A percentile compares a stretch with the other conserved stretches of the same genome.
Evolutionary conservation across 2,329 filamentous ascomycete genomes (phyloP).

Genomic region (Cytospora paraplurivora): DNA sequence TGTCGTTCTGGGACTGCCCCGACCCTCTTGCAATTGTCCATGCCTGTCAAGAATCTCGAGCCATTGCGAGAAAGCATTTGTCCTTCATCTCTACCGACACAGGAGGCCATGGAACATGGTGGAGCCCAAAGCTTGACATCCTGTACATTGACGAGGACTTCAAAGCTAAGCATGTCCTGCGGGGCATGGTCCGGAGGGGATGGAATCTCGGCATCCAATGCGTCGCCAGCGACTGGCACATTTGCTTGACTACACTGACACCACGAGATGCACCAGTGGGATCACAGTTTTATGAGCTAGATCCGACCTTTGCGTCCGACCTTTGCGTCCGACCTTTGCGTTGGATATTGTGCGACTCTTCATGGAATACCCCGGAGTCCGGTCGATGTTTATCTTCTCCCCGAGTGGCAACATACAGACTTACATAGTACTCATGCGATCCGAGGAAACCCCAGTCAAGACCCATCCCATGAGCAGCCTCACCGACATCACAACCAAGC

Average conservation of each 20-base stretch:
- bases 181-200: background rate
- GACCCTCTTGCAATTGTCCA: background rate
- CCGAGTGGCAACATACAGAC: background rate
- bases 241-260: background rate
- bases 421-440: background rate
- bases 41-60: background rate
- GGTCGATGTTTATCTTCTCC: background rate
- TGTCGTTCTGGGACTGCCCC: background rate
- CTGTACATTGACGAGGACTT: background rate
- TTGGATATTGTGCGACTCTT: background rate
- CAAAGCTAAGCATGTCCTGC: rapidly evolving
- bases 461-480: background rate
- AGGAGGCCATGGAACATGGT: background rate
- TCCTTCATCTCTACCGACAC: background rate
- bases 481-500: background rate
- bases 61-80: background rate
- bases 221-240: background rate
- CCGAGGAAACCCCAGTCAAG: background rate
- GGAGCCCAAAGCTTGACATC: background rate
- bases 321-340: too few species aligned
- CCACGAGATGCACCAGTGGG: background rate
- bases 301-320: too few species aligned
- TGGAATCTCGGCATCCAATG: background rate
- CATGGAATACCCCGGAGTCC: background rate
- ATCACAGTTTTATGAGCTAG: background rate